These are phyloP conservation scores for Neonectria neomacrospora DNA, from an alignment of 2,329 filamentous ascomycete species.

Conservation along the genomic window DNA sequence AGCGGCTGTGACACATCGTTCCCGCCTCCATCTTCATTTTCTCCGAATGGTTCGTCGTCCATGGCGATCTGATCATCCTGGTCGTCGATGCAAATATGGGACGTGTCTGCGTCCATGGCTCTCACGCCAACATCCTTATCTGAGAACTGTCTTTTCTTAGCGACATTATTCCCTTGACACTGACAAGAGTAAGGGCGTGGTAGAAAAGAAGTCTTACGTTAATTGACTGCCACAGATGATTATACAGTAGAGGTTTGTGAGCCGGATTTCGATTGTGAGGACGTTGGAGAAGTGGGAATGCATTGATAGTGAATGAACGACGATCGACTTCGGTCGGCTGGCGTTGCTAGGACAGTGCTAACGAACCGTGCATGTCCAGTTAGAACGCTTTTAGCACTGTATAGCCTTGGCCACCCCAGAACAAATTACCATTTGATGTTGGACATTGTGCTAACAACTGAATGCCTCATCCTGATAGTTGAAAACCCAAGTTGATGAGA, in stretches of 20 bases:
- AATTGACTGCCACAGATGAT: neutral
- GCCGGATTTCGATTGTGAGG: neutral
- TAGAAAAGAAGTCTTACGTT: too few relatives aligned
- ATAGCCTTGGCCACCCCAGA: neutral
- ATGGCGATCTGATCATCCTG: neutral
- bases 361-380: neutral
- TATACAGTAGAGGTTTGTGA: neutral
- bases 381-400: neutral
- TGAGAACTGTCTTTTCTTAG: neutral
- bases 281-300: neutral
- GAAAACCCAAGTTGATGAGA: neutral
- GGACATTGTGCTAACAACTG: too few relatives aligned
- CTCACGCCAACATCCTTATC: neutral
- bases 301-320: neutral
- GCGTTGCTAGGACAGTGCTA: neutral
- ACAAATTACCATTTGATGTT: neutral
- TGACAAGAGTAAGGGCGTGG: neutral
- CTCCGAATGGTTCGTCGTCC: neutral
- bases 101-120: conserved; percentile 6
- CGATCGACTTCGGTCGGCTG: neutral
- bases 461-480: too few relatives aligned
- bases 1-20: conserved; percentile 21
- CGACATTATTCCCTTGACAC: neutral
- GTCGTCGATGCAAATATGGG: neutral
- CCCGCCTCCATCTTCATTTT: neutral